Evolutionary conservation across 768 basidiomycete species (phyloP), one percentile per base, ranked within the genome.

Genomic region (Strobilomyces confusus): DNA sequence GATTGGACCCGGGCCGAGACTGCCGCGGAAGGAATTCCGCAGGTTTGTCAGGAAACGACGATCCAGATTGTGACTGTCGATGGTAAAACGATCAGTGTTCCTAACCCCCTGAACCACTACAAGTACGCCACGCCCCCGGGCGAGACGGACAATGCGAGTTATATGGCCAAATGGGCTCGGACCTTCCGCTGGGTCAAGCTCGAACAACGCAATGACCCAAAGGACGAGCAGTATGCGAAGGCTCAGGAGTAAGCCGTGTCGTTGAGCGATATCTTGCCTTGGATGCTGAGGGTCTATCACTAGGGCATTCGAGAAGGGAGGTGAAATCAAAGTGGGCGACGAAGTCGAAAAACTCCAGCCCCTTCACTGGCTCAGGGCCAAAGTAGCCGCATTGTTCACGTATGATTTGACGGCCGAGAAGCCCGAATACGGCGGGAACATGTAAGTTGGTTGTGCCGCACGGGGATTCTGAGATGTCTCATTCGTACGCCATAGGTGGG

Each of bases 31-130:
- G 58, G 58, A 0, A 45, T 60, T 23, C 58, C 59, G 1, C 5
- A 41, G n/a, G 0, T 60, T 20, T 25, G 26, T 12, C 58, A 57
- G 23, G 23, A 51, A 2, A 1, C 46, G 14, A 12, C 1, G 1
- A 22, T 60, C 5, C 1, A 8, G 11, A 52, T 60, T 9, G 19
- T 5, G 2, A 43, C 36, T 8, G 54, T 54, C 9, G 44, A 47
- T 3, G 50, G 50, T 33, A 29, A 42, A 9, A 9, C 7, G 2
- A 2, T 2, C 5, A 15, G 5, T n/a, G 44, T 56, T 20, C 11
- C 22, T 3, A 60, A 60, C 26, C 59, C 59, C 5, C 49, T 60
- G 50, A 56, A 57, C 36, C 59, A 61, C 25, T 60, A 60, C n/a
- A 19, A n/a, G 9, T 60, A 8, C 19, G 13, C 53, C n/a, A 3